Base-by-base conservation (phyloP, 441 rosid genomes). In the Bocquillonia castaneifolia region DNA sequence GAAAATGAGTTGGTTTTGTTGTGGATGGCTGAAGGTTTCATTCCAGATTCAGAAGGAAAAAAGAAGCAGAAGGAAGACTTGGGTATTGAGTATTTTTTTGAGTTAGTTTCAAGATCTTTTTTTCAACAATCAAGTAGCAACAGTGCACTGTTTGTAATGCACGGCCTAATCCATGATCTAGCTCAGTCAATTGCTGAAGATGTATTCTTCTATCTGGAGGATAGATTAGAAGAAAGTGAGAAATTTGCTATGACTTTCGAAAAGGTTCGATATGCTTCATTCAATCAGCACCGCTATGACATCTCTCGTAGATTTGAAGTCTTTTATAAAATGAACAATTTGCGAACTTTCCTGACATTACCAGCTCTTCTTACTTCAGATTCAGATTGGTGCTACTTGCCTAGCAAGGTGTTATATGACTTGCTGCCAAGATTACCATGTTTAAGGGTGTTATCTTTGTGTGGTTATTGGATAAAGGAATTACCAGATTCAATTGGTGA, bases 1-100 rank as follows among this genome's bases (percentile, higher is more conserved):
- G 65, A 77, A 59, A 52, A 74, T 0, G 31, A 62, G 1, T 48
- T 79, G 18, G 44, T 77, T 26, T 53, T 42, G 44, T 23, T 69
- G 18, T 83, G 77, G 78, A 73, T 73, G 45, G 84, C 77, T 8
- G 81, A 77, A 20, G 76, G 77, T 12, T 62, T 77, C 68, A 67
- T 48, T 69, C 28, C 10, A 60, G 34, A 2, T 10, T 61, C 23
- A 69, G 37, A 13, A 39, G 10, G 8, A 70, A 58, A 31, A 56
- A 29, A 29, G 34, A 74, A 22, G 78, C 74, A 71, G 76, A 74
- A 58, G 57, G n/a, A n/a, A n/a, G n/a, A n/a, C n/a, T n/a, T 74
- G 1, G 83, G 78, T 2, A 42, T 28, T 0, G 62, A 68, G 47
- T 77, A 44, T 51, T 77, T 80, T 44, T 15, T 48, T 3, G 77